These are phyloP conservation scores for Dactylorhiza incarnata DNA, from an alignment of 106 monocot genomes.

Conservation along the genomic window DNA sequence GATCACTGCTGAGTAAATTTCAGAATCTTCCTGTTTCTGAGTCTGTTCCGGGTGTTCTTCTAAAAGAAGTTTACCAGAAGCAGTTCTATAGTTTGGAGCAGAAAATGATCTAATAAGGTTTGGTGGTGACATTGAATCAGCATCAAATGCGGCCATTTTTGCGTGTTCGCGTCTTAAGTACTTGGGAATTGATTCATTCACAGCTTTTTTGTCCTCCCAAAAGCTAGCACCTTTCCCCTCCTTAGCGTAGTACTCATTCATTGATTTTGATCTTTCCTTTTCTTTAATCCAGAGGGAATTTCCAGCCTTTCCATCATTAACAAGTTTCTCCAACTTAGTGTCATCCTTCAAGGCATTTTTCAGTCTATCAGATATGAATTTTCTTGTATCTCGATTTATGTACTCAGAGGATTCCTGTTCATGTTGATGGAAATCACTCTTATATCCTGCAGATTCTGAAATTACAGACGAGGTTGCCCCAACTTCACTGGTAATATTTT, in stretches of 20 bases:
- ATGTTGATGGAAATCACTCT: slow-evolving; percentile 19
- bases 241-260: slow-evolving; percentile 21
- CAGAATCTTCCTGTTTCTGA: slow-evolving; percentile 43
- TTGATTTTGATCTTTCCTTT: slow-evolving; percentile 25
- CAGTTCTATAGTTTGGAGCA: slow-evolving; percentile 61
- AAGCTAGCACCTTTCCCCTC: slow-evolving; percentile 21
- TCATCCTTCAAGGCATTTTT: slow-evolving; percentile 53
- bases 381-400: slow-evolving; percentile 39
- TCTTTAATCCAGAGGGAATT: slow-evolving; percentile 11
- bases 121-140: slow-evolving; percentile 34
- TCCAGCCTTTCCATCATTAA: slow-evolving; percentile 12
- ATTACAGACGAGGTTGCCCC: slow-evolving; percentile 23
- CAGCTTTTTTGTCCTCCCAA: slow-evolving; percentile 29
- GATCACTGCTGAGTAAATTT: slow-evolving; percentile 13
- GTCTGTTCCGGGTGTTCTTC: slow-evolving; percentile 36
- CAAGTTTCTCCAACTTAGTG: slow-evolving; percentile 15
- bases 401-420: slow-evolving; percentile 32
- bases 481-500: slow-evolving; percentile 44
- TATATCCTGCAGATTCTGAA: slow-evolving; percentile 47
- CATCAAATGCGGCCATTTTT: slow-evolving; percentile 3
- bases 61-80: slow-evolving; percentile 56
- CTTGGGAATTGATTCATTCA: slow-evolving; percentile 19
- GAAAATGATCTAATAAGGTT: slow-evolving; percentile 76
- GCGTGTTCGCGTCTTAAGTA: slow-evolving; percentile 33
- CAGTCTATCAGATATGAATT: slow-evolving; percentile 40